phyloP scores from a whole-genome alignment of 192 early-diverging fungal genomes.

The Geranomyces variabilis region DNA sequence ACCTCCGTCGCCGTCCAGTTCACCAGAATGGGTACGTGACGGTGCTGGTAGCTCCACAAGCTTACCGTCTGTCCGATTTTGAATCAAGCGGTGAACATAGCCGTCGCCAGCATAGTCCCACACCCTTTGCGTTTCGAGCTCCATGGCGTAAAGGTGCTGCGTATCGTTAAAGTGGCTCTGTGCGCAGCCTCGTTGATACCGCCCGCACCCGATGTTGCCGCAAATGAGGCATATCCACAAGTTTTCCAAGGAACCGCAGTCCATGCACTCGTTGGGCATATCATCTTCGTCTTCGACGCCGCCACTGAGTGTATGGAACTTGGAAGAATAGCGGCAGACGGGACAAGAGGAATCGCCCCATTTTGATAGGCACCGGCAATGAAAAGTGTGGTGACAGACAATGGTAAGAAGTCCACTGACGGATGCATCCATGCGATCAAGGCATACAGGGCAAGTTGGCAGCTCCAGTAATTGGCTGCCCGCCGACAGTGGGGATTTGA shows the following conservation, averaged over 20 bases:
- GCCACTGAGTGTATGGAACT: slow-evolving; percentile 16
- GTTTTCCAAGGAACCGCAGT: slow-evolving; percentile 74
- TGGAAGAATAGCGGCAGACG: slow-evolving; percentile 84
- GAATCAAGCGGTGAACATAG: slow-evolving; percentile 92
- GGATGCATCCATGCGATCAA: slow-evolving; percentile 91
- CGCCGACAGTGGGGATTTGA: background rate
- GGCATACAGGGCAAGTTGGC: slow-evolving; percentile 94
- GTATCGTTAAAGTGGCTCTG: slow-evolving; percentile 84
- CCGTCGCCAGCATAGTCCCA: slow-evolving; percentile 99
- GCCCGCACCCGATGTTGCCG: slow-evolving; percentile 93
- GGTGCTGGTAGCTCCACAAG: slow-evolving; percentile 80
- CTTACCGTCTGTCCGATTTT: slow-evolving; percentile 90
- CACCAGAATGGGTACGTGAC: slow-evolving; percentile 9
- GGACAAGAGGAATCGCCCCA: slow-evolving; percentile 92
- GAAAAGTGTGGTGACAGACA: slow-evolving; percentile 94
- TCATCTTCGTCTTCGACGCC: slow-evolving; percentile 29
- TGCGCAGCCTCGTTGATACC: slow-evolving; percentile 90
- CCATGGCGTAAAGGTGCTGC: slow-evolving; percentile 85
- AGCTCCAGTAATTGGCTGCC: slow-evolving; percentile 63
- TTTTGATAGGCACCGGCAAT: slow-evolving; percentile 86
- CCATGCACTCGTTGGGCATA: slow-evolving; percentile 65
- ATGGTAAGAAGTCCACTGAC: slow-evolving; percentile 90
- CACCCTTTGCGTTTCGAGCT: slow-evolving; percentile 93
- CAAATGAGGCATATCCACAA: slow-evolving; percentile 98
- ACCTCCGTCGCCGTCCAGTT: background rate